Evolutionary conservation across 345 rosid species (phyloP).

Genomic region (Bruguiera gymnorhiza): DNA sequence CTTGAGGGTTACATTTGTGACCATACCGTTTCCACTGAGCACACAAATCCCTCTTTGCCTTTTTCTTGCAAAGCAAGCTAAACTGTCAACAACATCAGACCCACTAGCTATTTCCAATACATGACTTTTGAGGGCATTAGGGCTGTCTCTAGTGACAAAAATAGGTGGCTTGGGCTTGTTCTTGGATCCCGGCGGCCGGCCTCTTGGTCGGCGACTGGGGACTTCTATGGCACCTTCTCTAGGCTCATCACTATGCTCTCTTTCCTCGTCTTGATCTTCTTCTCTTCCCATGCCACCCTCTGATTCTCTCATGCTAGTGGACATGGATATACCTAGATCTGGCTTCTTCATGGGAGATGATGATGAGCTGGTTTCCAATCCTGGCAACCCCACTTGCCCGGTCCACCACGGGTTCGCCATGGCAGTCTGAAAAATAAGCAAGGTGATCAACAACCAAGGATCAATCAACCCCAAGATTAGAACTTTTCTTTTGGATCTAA

Average conservation of each 20-base stretch:
- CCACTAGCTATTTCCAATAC: constrained; percentile 64
- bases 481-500: constrained; percentile 2
- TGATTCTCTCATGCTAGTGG: constrained; percentile 34
- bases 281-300: constrained; percentile 32
- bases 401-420: constrained; percentile 55
- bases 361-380: constrained; percentile 50
- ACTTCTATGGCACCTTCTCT: constrained; percentile 61
- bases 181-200: constrained; percentile 52
- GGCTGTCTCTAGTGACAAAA: constrained; percentile 66
- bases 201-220: constrained; percentile 59
- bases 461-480: background rate
- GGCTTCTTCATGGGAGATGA: constrained; percentile 58
- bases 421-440: background rate
- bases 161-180: constrained; percentile 55
- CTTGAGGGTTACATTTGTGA: constrained; percentile 59
- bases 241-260: constrained; percentile 56
- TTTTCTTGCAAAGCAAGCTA: constrained; percentile 55
- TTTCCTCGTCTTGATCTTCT: constrained; percentile 41
- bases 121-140: constrained; percentile 63
- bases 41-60: constrained; percentile 59
- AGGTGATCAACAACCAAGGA: background rate
- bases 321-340: constrained; percentile 69
- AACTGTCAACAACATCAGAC: constrained; percentile 51
- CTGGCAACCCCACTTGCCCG: constrained; percentile 53
- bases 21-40: constrained; percentile 59